Base-by-base conservation (phyloP, 108 stramenopile genomes). In the Craspedostauros australis region DNA sequence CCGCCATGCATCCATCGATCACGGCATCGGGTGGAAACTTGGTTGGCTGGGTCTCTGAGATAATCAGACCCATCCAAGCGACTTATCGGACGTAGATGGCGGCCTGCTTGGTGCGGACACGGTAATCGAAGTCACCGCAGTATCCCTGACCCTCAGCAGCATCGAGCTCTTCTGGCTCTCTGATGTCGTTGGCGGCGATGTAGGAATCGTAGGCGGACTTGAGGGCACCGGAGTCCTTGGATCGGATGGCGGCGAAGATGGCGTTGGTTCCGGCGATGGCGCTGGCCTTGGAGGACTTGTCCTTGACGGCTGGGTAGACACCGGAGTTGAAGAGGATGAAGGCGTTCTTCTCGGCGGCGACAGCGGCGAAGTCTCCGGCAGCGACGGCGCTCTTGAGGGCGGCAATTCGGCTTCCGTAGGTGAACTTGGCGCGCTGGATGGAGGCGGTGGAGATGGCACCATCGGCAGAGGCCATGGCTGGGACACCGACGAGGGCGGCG, bases 311-410 rank as follows among this genome's bases (percentile, higher is more conserved):
- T 8, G 76, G 70, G 77, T 72, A 88, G 31, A 74, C 95, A 42
- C 95, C 95, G 5, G 86, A 89, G 83, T 96, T 96, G 89, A 87
- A 96, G 27, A 96, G 82, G 52, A 82, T 68, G 65, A 96, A 96
- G 50, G 82, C 86, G 72, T 89, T 94, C 89, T 88, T 92, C 65
- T 96, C 95, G 7, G 47, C 77, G 24, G 80, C 86, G 42, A 96
- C 74, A 46, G 92, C 88, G 29, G 66, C 88, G 55, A 90, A 87
- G 63, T 96, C 93, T 49, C 95, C 95, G 7, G 67, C 54, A 32
- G 73, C 70, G 21, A 96, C 95, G 16, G 91, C 91, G 23, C 36
- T 36, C 70, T 88, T 77, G 53, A 96, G 81, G 40, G 60, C 79
- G 27, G 77, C 84, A 54, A 96, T 94, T 48, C 90, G 89, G 48